Conservation (phyloP, 1,284 basidiomycete genomes). For the Ustilago tritici region DNA sequence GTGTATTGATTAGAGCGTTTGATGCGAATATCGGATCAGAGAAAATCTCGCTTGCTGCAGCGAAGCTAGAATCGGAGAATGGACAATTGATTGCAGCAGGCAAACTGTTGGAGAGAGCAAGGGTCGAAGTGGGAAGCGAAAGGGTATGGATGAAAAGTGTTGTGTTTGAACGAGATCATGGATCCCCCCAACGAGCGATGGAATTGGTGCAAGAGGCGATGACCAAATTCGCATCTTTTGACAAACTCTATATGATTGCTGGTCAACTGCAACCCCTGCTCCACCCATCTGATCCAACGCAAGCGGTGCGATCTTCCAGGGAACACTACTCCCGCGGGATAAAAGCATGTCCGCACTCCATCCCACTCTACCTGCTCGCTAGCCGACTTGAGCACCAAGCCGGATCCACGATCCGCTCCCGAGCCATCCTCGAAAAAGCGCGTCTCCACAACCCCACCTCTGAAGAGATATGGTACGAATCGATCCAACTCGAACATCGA, state of each 20-base stretch:
- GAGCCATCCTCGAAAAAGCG: slow-evolving; percentile 91
- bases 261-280: slow-evolving; percentile 79
- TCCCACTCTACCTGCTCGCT: slow-evolving; percentile 87
- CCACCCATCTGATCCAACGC: neutral
- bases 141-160: slow-evolving; percentile 98
- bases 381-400: slow-evolving; percentile 88
- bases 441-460: slow-evolving; percentile 85
- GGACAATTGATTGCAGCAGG: slow-evolving; percentile 86
- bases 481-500: slow-evolving; percentile 88
- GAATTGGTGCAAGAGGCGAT: slow-evolving; percentile 81
- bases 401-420: slow-evolving; percentile 88
- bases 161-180: slow-evolving; percentile 91
- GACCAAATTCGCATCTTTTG: slow-evolving; percentile 83
- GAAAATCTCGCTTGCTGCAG: slow-evolving; percentile 95
- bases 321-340: slow-evolving; percentile 75
- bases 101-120: slow-evolving; percentile 86
- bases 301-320: slow-evolving; percentile 29
- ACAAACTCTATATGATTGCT: slow-evolving; percentile 96
- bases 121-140: slow-evolving; percentile 89
- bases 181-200: slow-evolving; percentile 79
- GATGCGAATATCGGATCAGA: slow-evolving; percentile 95
- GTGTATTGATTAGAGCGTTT: slow-evolving; percentile 89
- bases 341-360: slow-evolving; percentile 84
- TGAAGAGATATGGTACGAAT: slow-evolving; percentile 89
- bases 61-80: slow-evolving; percentile 94